Evolutionary conservation across 352 stramenopile genomes (phyloP).

Genomic region (Globisporangium nodosum): DNA sequence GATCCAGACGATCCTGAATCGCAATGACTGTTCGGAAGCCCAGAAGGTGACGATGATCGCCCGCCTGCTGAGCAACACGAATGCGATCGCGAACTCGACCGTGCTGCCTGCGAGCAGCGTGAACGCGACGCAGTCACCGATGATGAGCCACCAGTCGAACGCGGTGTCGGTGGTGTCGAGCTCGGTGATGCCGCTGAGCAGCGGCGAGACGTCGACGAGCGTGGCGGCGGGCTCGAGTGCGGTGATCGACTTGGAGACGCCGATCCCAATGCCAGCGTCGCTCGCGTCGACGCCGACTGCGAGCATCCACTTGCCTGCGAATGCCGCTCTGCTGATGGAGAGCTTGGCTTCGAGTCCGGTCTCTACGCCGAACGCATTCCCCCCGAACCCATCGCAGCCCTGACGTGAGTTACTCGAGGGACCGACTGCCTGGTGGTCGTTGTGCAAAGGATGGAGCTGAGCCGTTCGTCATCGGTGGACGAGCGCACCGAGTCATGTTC

Average conservation of each 20-base stretch:
- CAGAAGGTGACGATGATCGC: constrained; percentile 88
- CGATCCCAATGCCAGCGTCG: constrained; percentile 42
- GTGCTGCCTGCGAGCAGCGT: constrained; percentile 9
- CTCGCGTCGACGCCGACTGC: constrained; percentile 16
- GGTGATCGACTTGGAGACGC: constrained; percentile 39
- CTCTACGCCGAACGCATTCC: constrained; percentile 11
- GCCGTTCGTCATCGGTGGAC: too few species aligned
- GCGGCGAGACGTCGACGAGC: constrained; percentile 19
- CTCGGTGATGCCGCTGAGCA: constrained; percentile 20
- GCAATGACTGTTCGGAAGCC: constrained; percentile 77
- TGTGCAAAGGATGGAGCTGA: not conserved
- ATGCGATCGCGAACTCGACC: constrained; percentile 57
- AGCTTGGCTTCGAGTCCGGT: constrained; percentile 16
- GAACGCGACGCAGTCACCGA: not conserved
- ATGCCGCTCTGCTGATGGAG: constrained; percentile 16
- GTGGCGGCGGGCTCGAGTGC: constrained; percentile 17
- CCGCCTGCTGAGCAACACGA: constrained; percentile 78
- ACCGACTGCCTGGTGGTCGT: too few species aligned
- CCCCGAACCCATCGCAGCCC: constrained; percentile 5
- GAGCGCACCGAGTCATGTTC: too few species aligned
- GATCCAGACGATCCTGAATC: constrained; percentile 84
- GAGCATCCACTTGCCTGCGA: constrained; percentile 3
- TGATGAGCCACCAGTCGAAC: constrained; percentile 9
- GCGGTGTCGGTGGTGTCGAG: constrained; percentile 5
- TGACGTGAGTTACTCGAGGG: not conserved